Base-by-base conservation (phyloP, 768 basidiomycete species). In the Thelephora ganbajun region DNA sequence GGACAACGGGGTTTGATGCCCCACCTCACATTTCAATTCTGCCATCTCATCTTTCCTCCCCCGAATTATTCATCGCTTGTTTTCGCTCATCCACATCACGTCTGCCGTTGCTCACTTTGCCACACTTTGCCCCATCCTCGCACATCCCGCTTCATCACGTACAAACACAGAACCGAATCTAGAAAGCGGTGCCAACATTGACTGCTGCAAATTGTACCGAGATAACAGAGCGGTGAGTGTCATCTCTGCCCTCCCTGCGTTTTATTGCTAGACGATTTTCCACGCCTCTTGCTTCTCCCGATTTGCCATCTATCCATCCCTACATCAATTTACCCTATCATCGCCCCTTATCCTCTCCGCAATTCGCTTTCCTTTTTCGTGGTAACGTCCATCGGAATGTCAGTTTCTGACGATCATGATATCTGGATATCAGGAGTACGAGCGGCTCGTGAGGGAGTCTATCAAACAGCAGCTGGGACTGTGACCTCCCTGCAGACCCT, bases 101-200 rank as follows among this genome's bases (percentile, higher is more conserved):
- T 20, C 6, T 14, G 33, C 36, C 11, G 13, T 34, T 26, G n/a
- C 33, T 42, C 11, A 44, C 35, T 30, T 9, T 30, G 26, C 4
- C 26, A 30, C 20, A 41, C 20, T 16, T 41, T 41, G n/a, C 20
- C 20, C 11, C 20, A 16, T 20, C 20, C 37, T 41, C 36, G 35
- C n/a, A 37, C 42, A 41, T 41, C n/a, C 37, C 11, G 11, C 37
- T 39, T 33, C 7, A 34, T 30, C 37, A 35, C 43, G 39, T 14
- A 4, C 26, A 30, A 30, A 33, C 39, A 33, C 56, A 83, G 94
- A 98, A 68, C 96, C 96, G 22, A 99, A 99, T 64, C 73, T 97
- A 43, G 96, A 99, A 66, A 91, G 87, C 50, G 92, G 92, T 16
- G 96, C 96, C 45, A 97, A 96, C 66, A 86, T 99, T 52, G 83